phyloP scores from a whole-genome alignment of 352 stramenopile genomes.

The Globisporangium heterothallicum region DNA sequence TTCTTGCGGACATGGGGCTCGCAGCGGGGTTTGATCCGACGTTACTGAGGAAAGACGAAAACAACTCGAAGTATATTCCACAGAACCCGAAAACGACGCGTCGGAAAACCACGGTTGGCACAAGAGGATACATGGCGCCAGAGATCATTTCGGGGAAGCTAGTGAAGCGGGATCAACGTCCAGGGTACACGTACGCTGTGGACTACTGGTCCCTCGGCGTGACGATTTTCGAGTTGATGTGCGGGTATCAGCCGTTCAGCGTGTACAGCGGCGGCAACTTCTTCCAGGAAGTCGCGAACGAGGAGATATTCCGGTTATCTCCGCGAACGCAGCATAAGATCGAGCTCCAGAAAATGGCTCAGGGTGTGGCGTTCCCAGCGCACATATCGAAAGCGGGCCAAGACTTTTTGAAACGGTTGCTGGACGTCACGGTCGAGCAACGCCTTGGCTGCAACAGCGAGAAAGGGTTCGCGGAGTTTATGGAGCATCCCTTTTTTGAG shows the following conservation, averaged over 20 bases:
- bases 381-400: constrained; percentile 57
- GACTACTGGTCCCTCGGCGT: constrained; percentile 83
- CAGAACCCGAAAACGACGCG: constrained; percentile 55
- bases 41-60: constrained; percentile 53
- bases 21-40: constrained; percentile 53
- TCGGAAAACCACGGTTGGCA: constrained; percentile 81
- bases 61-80: constrained; percentile 41
- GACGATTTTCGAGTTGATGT: constrained; percentile 87
- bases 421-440: constrained; percentile 72
- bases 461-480: constrained; percentile 83
- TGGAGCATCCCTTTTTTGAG: constrained; percentile 87
- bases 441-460: constrained; percentile 67
- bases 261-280: constrained; percentile 66
- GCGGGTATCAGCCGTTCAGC: constrained; percentile 80
- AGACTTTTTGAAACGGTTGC: constrained; percentile 74
- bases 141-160: constrained; percentile 87
- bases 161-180: constrained; percentile 70
- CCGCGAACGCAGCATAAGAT: constrained; percentile 74
- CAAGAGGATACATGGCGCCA: constrained; percentile 88
- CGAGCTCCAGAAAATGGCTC: constrained; percentile 76
- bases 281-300: constrained; percentile 73
- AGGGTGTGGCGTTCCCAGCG: constrained; percentile 54
- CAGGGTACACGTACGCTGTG: constrained; percentile 70
- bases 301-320: constrained; percentile 70
- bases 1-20: constrained; percentile 87